Base-by-base conservation (phyloP, 208 protist genomes). In the Trypanosoma lewisi region DNA sequence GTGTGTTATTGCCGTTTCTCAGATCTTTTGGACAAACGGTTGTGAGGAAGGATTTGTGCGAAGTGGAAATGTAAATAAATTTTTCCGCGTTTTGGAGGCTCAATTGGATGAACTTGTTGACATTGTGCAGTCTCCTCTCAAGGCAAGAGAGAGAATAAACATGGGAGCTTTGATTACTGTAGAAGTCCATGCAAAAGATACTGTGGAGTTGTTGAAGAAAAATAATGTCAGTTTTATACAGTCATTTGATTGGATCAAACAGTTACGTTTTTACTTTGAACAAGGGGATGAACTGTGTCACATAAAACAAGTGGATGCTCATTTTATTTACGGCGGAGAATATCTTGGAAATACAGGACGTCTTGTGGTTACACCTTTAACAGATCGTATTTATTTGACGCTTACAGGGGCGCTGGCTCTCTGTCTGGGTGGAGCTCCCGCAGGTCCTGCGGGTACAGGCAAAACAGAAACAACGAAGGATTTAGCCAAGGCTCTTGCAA, bases 401-500 rank as follows among this genome's bases (percentile, higher is more conserved):
- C 85, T 99, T 33, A 98, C 97, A 2, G 86, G 97, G n/a, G 85
- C 93, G 23, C 72, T 96, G 49, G 83, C 91, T 53, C 72, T 97
- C n/a, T 95, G 94, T 62, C 81, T 97, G 47, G 97, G 97, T 58
- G 96, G 97, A 39, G 94, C 96, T 14, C 97, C 96, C 53, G 91
- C 91, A 27, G 91, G 91, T 42, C 91, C 91, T 28, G 91, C 91
- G 14, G 90, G 85, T 58, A 96, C 88, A 5, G 90, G 97, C 47
- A 99, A 99, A 70, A 98, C 97, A 28, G 96, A 98, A 70, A 94
- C 97, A n/a, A 95, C 87, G 17, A 99, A 99, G 79, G 97, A 99
- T 82, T 77, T 99, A 0, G 96, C 97, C 41, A 98, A 99, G 73
- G 96, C 97, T 23, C 79, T 99, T 30, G 87, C 97, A 30, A 98